phyloP scores from a whole-genome alignment of 1,284 basidiomycete genomes.

The Inonotus hispidus region DNA sequence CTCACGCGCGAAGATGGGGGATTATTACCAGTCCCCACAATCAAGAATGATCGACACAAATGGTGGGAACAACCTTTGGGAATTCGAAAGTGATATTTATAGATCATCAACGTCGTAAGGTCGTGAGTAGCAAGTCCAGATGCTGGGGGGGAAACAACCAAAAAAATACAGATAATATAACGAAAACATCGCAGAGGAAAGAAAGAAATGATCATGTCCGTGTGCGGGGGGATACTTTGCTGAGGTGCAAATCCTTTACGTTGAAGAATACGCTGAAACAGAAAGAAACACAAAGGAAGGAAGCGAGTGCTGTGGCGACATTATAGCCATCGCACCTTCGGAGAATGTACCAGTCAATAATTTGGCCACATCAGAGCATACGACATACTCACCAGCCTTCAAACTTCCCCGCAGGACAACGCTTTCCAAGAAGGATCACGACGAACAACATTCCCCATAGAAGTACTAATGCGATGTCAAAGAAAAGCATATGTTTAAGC shows the following conservation, averaged over 20 bases:
- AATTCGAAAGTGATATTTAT: no score
- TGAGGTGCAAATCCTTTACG: conserved; percentile 56
- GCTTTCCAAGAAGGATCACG: conserved; percentile 52
- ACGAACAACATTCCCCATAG: conserved; percentile 57
- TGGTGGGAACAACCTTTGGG: neutral
- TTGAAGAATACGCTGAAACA: conserved; percentile 55
- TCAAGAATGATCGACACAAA: neutral
- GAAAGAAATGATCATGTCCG: conserved; percentile 28
- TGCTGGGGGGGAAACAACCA: neutral
- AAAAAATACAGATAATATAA: neutral
- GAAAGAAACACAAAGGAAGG: conserved; percentile 50
- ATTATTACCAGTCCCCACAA: no score
- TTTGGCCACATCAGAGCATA: neutral
- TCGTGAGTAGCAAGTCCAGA: neutral
- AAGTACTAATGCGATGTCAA: conserved; percentile 45
- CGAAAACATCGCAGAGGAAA: neutral
- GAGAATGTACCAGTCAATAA: conserved; percentile 1
- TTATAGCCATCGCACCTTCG: conserved; percentile 69
- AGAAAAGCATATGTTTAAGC: conserved; percentile 45
- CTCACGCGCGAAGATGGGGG: no score
- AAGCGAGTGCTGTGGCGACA: conserved; percentile 53
- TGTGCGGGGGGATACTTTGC: conserved; percentile 43
- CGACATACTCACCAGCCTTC: conserved; percentile 51
- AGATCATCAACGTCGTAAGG: conserved; percentile 7
- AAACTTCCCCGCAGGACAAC: conserved; percentile 55